Evolutionary conservation across 768 basidiomycete genomes (phyloP), one percentile per base, ranked within the genome.

Genomic region (Podaxis pistillaris): DNA sequence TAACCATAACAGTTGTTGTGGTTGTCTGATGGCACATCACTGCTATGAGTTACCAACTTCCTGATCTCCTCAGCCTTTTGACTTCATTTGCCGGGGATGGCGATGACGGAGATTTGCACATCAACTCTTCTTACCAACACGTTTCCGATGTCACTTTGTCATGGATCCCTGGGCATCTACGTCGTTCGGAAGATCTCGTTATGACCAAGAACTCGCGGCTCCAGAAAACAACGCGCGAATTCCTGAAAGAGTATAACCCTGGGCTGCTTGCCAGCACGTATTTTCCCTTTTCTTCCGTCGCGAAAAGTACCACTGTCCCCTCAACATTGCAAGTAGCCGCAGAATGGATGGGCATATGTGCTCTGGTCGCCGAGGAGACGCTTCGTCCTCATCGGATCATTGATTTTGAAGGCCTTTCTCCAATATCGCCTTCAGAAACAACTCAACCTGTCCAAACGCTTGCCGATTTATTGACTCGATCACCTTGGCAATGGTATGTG

Each of bases 31-130:
- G n/a, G n/a, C n/a, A n/a, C n/a, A n/a, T n/a, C n/a, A n/a, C n/a
- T n/a, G n/a, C n/a, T 9, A 62, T 56, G 61, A 62, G 61, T 30
- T 62, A 62, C 54, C 61, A 62, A 49, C 54, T 62, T 9, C 61
- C 61, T 11, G 61, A 62, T 40, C 53, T 62, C 24, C 61, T 62
- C 26, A 49, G 26, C 17, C 33, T 62, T 15, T 53, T 56, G 22
- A 40, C 19, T 26, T 56, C 61, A 0, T n/a, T 56, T n/a, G 13
- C 33, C 8, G 7, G 22, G 24, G 19, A 13, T 15, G 40, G 41
- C 24, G 53, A 44, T 4, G 47, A 56, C 37, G 61, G 61, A 15
- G 61, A 62, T 12, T 22, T 62, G 2, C 61, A 62, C 3, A 62
- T 62, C 17, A 62, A 62, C 40, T n/a, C 61, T 38, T 33, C 47